Evolutionary conservation across 768 basidiomycete genomes (phyloP), one percentile per base, ranked within the genome.

Genomic region (Sporobolomyces phaffii): DNA sequence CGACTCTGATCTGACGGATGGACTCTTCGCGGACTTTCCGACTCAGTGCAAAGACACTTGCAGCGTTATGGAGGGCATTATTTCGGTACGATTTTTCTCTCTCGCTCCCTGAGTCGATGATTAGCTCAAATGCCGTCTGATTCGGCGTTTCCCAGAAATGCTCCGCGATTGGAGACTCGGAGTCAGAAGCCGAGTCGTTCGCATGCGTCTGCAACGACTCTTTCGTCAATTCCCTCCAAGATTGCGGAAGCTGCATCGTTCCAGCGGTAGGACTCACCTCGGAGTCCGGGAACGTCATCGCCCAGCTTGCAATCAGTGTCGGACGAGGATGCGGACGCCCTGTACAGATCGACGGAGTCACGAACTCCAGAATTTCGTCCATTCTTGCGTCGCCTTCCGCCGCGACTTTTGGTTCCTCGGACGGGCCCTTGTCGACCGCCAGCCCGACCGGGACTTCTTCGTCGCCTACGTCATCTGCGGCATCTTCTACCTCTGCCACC

Each of bases 171-270:
- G 38, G 24, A 2, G 43, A 44, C 3, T 31, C 29, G 4, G 14
- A 4, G 6, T 4, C 38, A 5, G 28, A 43, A 11, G 28, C 24
- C 2, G 41, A 43, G 24, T 20, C 60, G 20, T 15, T 44, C 50
- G 60, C 40, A 1, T 62, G 60, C 50, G 41, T 44, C 20, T 62
- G 50, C 41, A 43, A 50, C 29, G 1, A 2, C 7, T 5, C 18
- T 0, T 43, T 62, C 33, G 40, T n/a, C 38, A n/a, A 43, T 11
- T 20, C 47, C 15, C 22, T 62, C 29, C 28, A 62, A n/a, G 13
- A 4, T 11, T 62, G 60, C 41, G 60, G 60, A 5, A 28, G 22
- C 40, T 62, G 60, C 31, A 18, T 62, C 60, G 7, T 62, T 17
- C 40, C 50, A 1, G 40, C 50, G 15, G 38, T 50, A 1, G 28